Percentiles rank a stretch among this genome's conserved stretches.
These are phyloP conservation scores for Ustilago curta DNA, from an alignment of 1,284 basidiomycete genomes.

Conservation along the genomic window DNA sequence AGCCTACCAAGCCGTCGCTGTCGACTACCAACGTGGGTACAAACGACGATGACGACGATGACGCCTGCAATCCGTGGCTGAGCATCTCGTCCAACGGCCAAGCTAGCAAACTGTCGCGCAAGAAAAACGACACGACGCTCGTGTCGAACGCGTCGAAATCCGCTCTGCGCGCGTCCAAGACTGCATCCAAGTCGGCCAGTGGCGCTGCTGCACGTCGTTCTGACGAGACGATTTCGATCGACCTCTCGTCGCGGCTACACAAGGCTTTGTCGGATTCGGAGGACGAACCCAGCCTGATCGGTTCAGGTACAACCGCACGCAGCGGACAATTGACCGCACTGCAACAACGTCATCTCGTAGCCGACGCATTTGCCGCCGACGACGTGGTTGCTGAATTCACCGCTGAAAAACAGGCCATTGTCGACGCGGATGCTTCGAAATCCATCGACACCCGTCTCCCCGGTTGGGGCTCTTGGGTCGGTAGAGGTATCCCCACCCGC, in stretches of 20 bases:
- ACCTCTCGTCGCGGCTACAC: conserved; percentile 11
- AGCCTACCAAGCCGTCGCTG: background rate
- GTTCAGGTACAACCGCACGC: background rate
- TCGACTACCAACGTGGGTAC: background rate
- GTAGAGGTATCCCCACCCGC: conserved; percentile 74
- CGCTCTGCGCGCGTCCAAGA: background rate
- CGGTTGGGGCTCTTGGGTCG: conserved; percentile 96
- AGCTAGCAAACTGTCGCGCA: conserved; percentile 32
- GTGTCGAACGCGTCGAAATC: conserved; percentile 17
- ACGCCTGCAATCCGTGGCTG: conserved; percentile 54
- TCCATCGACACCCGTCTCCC: conserved; percentile 85
- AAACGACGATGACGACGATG: conserved; percentile 16
- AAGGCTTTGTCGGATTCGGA: background rate
- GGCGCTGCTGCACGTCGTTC: conserved; percentile 22
- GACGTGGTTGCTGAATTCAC: conserved; percentile 91
- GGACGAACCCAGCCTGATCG: background rate
- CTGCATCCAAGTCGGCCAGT: conserved; percentile 39
- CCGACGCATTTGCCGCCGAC: conserved; percentile 94
- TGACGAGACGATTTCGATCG: conserved; percentile 32
- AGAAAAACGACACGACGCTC: conserved; percentile 44
- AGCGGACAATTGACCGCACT: conserved; percentile 13
- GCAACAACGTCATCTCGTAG: conserved; percentile 87
- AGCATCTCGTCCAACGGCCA: conserved; percentile 10
- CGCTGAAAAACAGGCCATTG: conserved; percentile 81
- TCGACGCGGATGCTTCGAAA: conserved; percentile 82